A percentile compares a stretch with the other conserved stretches of the same genome.
These are phyloP conservation scores for Dactylellina haptotyla DNA, from an alignment of 2,329 filamentous ascomycete species.

Conservation along the genomic window DNA sequence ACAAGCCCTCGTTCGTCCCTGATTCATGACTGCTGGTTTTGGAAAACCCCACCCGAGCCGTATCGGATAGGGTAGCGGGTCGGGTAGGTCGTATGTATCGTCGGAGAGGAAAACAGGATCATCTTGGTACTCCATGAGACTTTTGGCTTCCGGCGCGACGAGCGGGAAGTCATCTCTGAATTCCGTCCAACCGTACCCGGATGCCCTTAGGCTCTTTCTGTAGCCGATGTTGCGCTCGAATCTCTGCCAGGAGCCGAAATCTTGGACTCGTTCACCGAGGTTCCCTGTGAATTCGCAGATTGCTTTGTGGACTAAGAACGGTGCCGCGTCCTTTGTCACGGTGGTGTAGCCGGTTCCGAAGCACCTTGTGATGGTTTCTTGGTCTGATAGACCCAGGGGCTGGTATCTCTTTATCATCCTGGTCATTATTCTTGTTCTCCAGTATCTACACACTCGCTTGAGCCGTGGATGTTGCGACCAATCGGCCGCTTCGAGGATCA, in stretches of 20 bases:
- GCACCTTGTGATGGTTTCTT: conserved; percentile 7
- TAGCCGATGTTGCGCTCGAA: not conserved
- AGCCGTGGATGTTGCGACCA: conserved; percentile 12
- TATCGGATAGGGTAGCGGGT: conserved; percentile 2
- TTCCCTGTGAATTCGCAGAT: conserved; percentile 1
- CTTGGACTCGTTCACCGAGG: not conserved
- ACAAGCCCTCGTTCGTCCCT: not conserved
- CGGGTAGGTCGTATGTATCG: not conserved
- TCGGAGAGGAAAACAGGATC: conserved; percentile 15
- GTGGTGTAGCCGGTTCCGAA: not conserved
- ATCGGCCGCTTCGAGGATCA: conserved; percentile 23
- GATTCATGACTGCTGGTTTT: not conserved
- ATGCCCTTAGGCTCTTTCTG: no score
- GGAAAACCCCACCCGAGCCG: conserved; percentile 12
- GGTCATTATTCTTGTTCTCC: not conserved
- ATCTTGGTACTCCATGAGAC: conserved; percentile 5
- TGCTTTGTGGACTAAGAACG: conserved; percentile 24
- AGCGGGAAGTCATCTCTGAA: no score
- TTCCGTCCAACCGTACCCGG: no score
- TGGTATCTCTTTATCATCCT: conserved; percentile 12
- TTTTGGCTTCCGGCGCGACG: not conserved
- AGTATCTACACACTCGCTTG: conserved; percentile 13
- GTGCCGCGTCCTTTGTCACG: not conserved
- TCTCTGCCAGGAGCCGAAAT: not conserved
- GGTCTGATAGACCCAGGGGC: not conserved